Percentiles rank a stretch among this genome's conserved stretches.
phyloP scores from a whole-genome alignment of 2,329 filamentous ascomycete genomes.

The Fusarium sp. region DNA sequence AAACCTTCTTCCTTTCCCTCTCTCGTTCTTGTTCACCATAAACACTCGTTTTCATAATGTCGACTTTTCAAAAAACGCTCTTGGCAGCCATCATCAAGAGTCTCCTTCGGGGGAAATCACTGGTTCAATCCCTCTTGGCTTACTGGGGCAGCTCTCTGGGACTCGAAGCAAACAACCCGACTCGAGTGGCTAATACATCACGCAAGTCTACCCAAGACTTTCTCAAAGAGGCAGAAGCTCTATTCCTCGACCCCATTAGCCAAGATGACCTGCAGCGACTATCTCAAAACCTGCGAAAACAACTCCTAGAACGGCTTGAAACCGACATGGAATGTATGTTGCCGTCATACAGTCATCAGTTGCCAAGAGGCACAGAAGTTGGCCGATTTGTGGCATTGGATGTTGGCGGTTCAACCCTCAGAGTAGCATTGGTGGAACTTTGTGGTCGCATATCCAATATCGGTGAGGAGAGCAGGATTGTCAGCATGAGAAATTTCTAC shows the following conservation, averaged over 20 bases:
- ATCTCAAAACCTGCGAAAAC: constrained; percentile 61
- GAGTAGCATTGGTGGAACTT: constrained; percentile 72
- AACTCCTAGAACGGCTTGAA: constrained; percentile 65
- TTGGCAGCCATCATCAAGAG: constrained; percentile 66
- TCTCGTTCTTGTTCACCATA: constrained; percentile 42
- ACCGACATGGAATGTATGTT: constrained; percentile 70
- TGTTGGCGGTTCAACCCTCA: constrained; percentile 75
- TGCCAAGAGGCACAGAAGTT: constrained; percentile 69
- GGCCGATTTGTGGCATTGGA: constrained; percentile 73
- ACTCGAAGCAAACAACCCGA: constrained; percentile 45
- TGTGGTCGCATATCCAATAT: constrained; percentile 55
- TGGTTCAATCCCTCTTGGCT: constrained; percentile 67
- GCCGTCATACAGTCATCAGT: constrained; percentile 72
- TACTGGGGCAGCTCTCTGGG: constrained; percentile 62
- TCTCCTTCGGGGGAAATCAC: constrained; percentile 68
- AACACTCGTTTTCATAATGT: constrained; percentile 67
- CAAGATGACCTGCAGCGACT: constrained; percentile 59
- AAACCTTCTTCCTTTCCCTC: constrained; percentile 1
- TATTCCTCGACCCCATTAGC: constrained; percentile 61
- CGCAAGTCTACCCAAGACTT: constrained; percentile 60
- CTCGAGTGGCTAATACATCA: constrained; percentile 30
- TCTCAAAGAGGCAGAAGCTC: constrained; percentile 65
- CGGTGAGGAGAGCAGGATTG: constrained; percentile 60
- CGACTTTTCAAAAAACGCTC: constrained; percentile 65
- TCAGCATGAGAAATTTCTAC: constrained; percentile 65